Percentiles rank a stretch among this genome's conserved stretches.
These are phyloP conservation scores for Botrytis byssoidea DNA, from an alignment of 2,329 filamentous ascomycete genomes.

Conservation along the genomic window DNA sequence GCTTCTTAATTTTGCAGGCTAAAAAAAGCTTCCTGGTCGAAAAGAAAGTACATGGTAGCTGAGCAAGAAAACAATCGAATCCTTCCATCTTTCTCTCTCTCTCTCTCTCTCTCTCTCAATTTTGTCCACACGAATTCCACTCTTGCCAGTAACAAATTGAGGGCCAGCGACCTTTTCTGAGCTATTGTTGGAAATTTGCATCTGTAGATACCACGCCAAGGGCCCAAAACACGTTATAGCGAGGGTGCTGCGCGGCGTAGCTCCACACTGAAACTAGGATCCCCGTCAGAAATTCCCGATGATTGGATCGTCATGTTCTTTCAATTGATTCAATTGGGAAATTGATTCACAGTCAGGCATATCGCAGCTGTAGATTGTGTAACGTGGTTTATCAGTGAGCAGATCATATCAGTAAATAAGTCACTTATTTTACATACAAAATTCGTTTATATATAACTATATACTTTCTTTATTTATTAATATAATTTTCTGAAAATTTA, in stretches of 20 bases:
- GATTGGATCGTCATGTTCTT: not conserved
- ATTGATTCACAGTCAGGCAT: not conserved
- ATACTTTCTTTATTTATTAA: too few species aligned
- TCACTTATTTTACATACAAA: too few species aligned
- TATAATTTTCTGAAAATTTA: too few species aligned
- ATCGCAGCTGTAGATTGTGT: not conserved
- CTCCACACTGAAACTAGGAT: not conserved
- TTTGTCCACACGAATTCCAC: not conserved
- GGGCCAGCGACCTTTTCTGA: not conserved
- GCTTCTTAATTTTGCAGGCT: not conserved
- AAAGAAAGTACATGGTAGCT: not conserved
- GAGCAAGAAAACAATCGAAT: not conserved
- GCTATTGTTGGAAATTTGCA: conserved; percentile 1
- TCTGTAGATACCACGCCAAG: not conserved
- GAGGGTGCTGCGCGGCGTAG: not conserved
- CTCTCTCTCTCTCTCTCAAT: not conserved
- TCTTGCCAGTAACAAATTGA: not conserved
- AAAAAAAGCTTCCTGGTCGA: not conserved
- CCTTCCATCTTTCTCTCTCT: not conserved
- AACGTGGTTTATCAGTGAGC: too few species aligned
- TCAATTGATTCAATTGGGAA: not conserved
- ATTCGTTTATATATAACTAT: too few species aligned
- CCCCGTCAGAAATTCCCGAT: not conserved
- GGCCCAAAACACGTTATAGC: not conserved
- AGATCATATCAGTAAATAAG: too few species aligned